Evolutionary conservation across 1,139 yeast genomes (phyloP).

Genomic region (Taiozyma onychis): DNA sequence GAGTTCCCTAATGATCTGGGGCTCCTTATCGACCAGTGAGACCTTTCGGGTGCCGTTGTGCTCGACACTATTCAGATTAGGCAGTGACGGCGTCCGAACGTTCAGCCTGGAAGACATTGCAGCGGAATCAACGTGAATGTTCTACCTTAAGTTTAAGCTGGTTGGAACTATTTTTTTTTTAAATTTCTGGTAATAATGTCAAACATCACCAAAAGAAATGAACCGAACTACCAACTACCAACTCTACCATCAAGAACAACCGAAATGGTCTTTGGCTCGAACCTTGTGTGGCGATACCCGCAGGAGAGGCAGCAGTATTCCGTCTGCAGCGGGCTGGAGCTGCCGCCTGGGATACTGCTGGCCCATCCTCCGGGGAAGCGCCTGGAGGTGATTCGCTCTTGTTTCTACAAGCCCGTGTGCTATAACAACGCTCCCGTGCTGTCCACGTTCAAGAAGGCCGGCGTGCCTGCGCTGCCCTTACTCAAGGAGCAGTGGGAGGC

Average conservation of each 20-base stretch:
- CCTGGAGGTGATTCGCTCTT: not conserved
- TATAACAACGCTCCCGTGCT: conserved; percentile 26
- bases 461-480: conserved; percentile 18
- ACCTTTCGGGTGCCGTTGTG: not conserved
- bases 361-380: conserved; percentile 1
- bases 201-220: not conserved
- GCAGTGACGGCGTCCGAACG: not conserved
- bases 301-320: conserved; percentile 11
- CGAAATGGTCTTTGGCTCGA: conserved; percentile 21
- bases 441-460: conserved; percentile 25
- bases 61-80: not conserved
- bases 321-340: conserved; percentile 15
- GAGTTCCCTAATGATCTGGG: not conserved
- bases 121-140: not conserved
- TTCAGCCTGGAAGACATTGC: not conserved
- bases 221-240: not conserved
- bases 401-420: conserved; percentile 21
- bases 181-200: not conserved
- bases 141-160: not conserved
- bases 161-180: not conserved
- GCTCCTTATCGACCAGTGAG: not conserved
- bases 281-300: conserved; percentile 22
- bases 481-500: conserved; percentile 25
- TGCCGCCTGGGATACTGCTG: conserved; percentile 3
- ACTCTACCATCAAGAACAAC: not conserved